Conservation (phyloP, 768 basidiomycete species). For the Tricholoma hemisulphureum region DNA sequence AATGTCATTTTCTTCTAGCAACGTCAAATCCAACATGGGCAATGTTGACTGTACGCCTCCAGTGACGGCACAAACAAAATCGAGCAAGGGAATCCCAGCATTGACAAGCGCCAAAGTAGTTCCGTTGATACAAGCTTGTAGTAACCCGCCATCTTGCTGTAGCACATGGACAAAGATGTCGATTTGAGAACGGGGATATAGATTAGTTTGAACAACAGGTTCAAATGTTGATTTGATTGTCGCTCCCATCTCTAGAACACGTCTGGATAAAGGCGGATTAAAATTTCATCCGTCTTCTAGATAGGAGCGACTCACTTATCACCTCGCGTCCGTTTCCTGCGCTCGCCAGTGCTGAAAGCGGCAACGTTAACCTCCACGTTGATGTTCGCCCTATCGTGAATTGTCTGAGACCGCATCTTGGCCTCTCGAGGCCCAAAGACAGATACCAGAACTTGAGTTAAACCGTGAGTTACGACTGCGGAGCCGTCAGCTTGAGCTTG, state of each 20-base stretch:
- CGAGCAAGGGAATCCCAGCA: constrained; percentile 86
- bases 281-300: background rate
- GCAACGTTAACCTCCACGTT: constrained; percentile 88
- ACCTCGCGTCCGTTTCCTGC: constrained; percentile 70
- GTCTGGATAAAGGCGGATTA: constrained; percentile 44
- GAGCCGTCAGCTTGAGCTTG: constrained; percentile 83
- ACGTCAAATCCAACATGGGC: constrained; percentile 84
- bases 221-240: constrained; percentile 94
- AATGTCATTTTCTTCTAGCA: constrained; percentile 86
- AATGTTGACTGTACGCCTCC: constrained; percentile 82
- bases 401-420: constrained; percentile 71
- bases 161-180: constrained; percentile 91
- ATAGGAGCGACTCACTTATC: constrained; percentile 70
- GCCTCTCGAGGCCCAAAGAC: constrained; percentile 94
- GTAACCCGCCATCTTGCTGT: constrained; percentile 90
- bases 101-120: constrained; percentile 89
- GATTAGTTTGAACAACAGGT: constrained; percentile 83
- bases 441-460: constrained; percentile 84
- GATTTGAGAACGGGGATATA: constrained; percentile 94
- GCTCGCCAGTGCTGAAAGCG: constrained; percentile 82
- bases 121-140: constrained; percentile 91
- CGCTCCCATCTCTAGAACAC: constrained; percentile 81
- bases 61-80: constrained; percentile 89
- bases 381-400: constrained; percentile 85
- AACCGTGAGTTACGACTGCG: constrained; percentile 79